Base-by-base conservation (phyloP, 768 basidiomycete species). In the Lactarius quietus region DNA sequence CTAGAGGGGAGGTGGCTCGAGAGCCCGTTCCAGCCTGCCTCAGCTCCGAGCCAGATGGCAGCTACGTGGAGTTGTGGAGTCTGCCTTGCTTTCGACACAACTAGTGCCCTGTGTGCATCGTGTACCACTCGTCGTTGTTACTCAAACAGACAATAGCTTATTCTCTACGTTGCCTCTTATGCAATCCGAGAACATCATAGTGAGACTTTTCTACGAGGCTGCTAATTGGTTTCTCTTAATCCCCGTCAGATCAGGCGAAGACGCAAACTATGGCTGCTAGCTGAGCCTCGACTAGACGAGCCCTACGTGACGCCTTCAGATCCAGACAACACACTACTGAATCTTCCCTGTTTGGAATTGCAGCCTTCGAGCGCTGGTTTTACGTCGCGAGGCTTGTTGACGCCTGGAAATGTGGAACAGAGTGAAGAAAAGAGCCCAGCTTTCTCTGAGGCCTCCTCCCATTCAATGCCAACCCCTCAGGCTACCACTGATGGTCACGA, bases 221-320 rank as follows among this genome's bases (percentile, higher is more conserved):
- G 28, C 3, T 7, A 28, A 26, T 51, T 6, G 26, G 48, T 26
- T 26, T 51, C 48, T 23, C 6, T 51, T 10, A 51, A 51, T 17
- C 15, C 8, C 41, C 1, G 35, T 43, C 48, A 68, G 67, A 66
- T 68, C 18, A 68, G 53, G 59, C 54, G 45, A 36, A 65, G 59
- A 31, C 67, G 67, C 64, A 68, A 66, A 45, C 55, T 64, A 41
- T 20, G 55, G 23, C 36, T 9, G n/a, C 53, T 20, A 31, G 20
- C 59, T 6, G 58, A 48, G 28, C 58, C 64, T 54, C 43, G 31
- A 33, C 17, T 56, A 23, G 33, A 55, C 6, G 15, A 63, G 4
- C 55, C 58, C 38, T 61, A 38, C 53, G 17, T 9, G 38, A 36
- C 36, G 14, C 20, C 52, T n/a, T 23, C 18, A 35, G n/a, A n/a